Conservation (phyloP, 371 early-diverging fungal genomes). For the Haplosporangium sp. region DNA sequence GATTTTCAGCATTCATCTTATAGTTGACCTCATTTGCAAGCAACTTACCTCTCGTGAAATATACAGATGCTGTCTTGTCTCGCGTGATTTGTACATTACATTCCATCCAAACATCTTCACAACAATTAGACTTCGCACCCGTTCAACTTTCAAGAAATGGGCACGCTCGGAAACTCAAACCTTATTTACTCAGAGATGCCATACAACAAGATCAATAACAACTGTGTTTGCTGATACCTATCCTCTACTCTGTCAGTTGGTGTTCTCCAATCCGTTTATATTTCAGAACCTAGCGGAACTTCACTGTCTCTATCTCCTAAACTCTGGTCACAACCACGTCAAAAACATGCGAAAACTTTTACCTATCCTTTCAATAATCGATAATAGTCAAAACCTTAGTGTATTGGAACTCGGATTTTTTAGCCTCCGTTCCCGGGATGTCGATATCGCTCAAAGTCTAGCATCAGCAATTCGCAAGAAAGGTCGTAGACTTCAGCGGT, state of each 20-base stretch:
- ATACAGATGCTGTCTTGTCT: neutral
- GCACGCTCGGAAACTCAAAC: neutral
- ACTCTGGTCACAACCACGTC: no score
- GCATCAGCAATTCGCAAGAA: no score
- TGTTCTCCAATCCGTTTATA: neutral
- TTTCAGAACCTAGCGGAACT: neutral
- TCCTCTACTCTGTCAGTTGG: neutral
- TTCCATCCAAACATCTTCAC: neutral
- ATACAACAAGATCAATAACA: neutral
- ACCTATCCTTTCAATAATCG: no score
- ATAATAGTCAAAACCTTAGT: no score
- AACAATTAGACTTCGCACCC: neutral
- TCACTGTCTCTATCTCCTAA: neutral
- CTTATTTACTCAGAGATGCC: neutral
- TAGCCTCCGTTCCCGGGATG: no score
- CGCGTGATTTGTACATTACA: neutral
- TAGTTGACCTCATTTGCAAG: neutral
- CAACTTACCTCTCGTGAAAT: neutral
- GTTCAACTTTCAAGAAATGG: neutral
- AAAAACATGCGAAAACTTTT: no score
- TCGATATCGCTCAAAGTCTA: no score
- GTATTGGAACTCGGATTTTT: no score
- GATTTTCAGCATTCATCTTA: neutral
- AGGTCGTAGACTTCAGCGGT: no score
- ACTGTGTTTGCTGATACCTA: neutral